Conservation (phyloP, 2,329 filamentous ascomycete genomes). For the Xylaria sp. region DNA sequence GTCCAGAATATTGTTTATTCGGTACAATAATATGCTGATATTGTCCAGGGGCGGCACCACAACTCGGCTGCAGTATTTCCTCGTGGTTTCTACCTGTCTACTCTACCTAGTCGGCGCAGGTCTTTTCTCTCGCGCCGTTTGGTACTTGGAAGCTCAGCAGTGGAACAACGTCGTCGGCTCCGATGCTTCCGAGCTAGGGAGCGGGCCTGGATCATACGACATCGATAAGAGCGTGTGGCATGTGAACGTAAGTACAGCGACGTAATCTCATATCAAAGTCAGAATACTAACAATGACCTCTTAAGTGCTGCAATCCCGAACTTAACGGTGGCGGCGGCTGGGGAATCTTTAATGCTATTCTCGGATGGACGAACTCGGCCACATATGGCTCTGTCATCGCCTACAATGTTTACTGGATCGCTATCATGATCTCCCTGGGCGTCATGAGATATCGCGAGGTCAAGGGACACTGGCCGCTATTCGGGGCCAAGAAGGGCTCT, state of each 20-base stretch:
- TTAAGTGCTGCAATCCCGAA: constrained; percentile 80
- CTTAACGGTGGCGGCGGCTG: constrained; percentile 80
- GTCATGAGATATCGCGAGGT: constrained; percentile 74
- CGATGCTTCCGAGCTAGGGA: constrained; percentile 61
- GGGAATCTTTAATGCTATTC: constrained; percentile 87
- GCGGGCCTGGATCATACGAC: constrained; percentile 80
- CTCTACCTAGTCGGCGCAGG: constrained; percentile 87
- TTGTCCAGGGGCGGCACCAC: constrained; percentile 66
- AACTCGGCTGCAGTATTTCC: constrained; percentile 77
- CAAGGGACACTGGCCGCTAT: constrained; percentile 62
- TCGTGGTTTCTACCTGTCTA: constrained; percentile 84
- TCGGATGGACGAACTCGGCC: constrained; percentile 90
- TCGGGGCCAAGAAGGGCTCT: constrained; percentile 40
- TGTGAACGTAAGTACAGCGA: constrained; percentile 70
- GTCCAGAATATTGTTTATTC: not conserved
- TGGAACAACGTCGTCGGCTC: constrained; percentile 75
- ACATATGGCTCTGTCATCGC: constrained; percentile 88
- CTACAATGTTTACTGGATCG: constrained; percentile 90
- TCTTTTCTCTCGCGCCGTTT: constrained; percentile 80
- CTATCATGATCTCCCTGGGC: constrained; percentile 72
- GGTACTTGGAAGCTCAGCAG: constrained; percentile 76
- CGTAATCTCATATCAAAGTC: not conserved
- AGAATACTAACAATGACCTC: constrained; percentile 19
- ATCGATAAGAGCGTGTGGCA: constrained; percentile 84
- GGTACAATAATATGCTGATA: constrained; percentile 22